Base-by-base conservation (phyloP, 2,329 filamentous ascomycete genomes). In the Fusarium pininemorale region DNA sequence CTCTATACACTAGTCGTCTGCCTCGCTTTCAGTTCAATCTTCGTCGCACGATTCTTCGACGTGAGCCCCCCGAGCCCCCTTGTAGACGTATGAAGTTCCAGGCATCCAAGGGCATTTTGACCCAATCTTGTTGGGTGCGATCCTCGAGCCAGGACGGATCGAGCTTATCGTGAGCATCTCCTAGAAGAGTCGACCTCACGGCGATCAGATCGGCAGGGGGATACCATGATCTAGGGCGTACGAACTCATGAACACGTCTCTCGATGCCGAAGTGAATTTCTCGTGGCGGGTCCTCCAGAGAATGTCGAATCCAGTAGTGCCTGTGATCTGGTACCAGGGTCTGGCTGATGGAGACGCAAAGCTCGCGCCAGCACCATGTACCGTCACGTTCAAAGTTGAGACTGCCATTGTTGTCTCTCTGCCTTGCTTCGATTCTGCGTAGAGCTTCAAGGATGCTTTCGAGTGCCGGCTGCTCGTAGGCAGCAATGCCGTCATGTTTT, bases 211-310 rank as follows among this genome's bases (percentile, higher is more conserved):
- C 8, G 0, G 20, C 5, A 47, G 44, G 44, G 4, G 44, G 44
- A 9, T 47, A 28, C 44, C 44, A 47, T 28, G 1, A 0, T 11
- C 0, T 47, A 1, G 44, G 24, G 24, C 6, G 9, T 11, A 5
- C 18, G 20, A 47, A 47, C 18, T 22, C 44, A 47, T 47, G 44
- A 4, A 47, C 44, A 12, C 12, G 3, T 22, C 44, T 47, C 44
- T 47, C 44, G 24, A 10, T 2, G 0, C 2, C 8, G 24, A 4
- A 7, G 24, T 5, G 24, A 14, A 47, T 47, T 26, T 8, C 6
- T 28, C 18, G 24, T 6, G 44, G 24, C 13, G 24, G 7, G 8
- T 47, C 18, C 5, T 14, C 24, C 4, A 4, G 24, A 45, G 44
- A 26, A 45, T 26, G 6, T 24, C 5, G 37, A 38, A 8, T 3